These are phyloP conservation scores for Podospora tetraspora DNA, from an alignment of 495 filamentous ascomycete genomes.

Conservation along the genomic window DNA sequence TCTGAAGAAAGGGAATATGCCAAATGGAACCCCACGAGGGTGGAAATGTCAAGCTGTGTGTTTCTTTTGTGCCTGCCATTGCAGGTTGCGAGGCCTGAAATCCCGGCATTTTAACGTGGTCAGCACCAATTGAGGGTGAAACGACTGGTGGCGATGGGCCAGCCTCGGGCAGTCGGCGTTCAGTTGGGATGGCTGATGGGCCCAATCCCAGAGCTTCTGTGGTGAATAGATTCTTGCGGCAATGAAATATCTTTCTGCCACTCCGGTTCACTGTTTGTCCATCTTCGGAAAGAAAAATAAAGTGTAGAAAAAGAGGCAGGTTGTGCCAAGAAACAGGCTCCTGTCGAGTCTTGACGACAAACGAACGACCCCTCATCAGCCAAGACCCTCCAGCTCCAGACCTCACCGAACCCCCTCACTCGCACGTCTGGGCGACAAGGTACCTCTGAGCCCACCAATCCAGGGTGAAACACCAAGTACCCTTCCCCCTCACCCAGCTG, in stretches of 20 bases:
- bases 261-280: not conserved
- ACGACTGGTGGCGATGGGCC: not conserved
- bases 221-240: not conserved
- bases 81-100: not conserved
- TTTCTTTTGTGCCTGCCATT: not conserved
- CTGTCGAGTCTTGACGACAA: not conserved
- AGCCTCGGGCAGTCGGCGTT: not conserved
- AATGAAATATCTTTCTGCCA: not conserved
- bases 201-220: not conserved
- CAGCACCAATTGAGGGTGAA: not conserved
- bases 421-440: not conserved
- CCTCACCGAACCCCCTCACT: not conserved
- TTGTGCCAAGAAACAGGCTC: not conserved
- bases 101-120: not conserved
- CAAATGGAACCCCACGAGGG: not conserved
- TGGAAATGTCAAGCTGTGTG: not conserved
- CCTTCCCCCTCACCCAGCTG: constrained; percentile 14
- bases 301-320: not conserved
- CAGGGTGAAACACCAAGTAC: constrained; percentile 17
- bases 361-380: not conserved
- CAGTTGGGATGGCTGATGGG: not conserved
- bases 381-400: not conserved
- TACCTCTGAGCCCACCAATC: constrained; percentile 6
- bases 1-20: not conserved
- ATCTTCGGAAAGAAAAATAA: not conserved